Evolutionary conservation across 352 stramenopile species (phyloP).

Genomic region (Phytophthora vignae): DNA sequence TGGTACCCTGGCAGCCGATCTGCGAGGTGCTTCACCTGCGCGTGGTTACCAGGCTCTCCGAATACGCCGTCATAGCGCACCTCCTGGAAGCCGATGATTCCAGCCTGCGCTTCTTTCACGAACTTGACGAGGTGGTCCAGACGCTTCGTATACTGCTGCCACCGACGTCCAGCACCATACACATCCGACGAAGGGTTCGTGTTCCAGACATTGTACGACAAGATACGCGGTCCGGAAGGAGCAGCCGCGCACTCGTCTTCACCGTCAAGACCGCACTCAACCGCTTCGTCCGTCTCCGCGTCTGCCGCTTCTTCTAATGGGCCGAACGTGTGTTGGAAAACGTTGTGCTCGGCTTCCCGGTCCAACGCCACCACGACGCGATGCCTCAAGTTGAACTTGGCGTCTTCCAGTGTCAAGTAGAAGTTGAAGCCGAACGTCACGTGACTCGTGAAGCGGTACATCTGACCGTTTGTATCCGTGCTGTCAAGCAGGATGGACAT

Average conservation of each 20-base stretch:
- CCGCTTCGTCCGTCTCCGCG: constrained; percentile 15
- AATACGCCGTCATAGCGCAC: constrained; percentile 88
- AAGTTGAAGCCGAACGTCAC: constrained; percentile 80
- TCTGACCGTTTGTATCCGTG: constrained; percentile 36
- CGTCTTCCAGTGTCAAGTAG: constrained; percentile 73
- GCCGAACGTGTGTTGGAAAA: constrained; percentile 77
- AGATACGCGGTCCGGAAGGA: constrained; percentile 56
- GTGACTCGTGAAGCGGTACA: constrained; percentile 62
- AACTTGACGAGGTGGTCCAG: constrained; percentile 76
- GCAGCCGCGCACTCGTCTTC: constrained; percentile 24
- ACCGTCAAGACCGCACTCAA: constrained; percentile 22
- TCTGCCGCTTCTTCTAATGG: constrained; percentile 29
- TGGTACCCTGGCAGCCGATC: constrained; percentile 73
- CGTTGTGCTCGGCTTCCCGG: constrained; percentile 70
- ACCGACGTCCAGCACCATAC: constrained; percentile 63
- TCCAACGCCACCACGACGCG: constrained; percentile 74
- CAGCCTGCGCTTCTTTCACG: constrained; percentile 56
- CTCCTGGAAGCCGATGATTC: constrained; percentile 90
- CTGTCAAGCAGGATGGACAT: constrained; percentile 76
- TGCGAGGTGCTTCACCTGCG: constrained; percentile 81
- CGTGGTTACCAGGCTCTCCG: constrained; percentile 62
- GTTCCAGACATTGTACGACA: constrained; percentile 93
- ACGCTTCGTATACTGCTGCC: constrained; percentile 78
- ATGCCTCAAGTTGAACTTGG: constrained; percentile 59
- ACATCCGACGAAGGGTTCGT: constrained; percentile 83